phyloP scores from a whole-genome alignment of 2,329 filamentous ascomycete species.

The Myrmaecium sp. region DNA sequence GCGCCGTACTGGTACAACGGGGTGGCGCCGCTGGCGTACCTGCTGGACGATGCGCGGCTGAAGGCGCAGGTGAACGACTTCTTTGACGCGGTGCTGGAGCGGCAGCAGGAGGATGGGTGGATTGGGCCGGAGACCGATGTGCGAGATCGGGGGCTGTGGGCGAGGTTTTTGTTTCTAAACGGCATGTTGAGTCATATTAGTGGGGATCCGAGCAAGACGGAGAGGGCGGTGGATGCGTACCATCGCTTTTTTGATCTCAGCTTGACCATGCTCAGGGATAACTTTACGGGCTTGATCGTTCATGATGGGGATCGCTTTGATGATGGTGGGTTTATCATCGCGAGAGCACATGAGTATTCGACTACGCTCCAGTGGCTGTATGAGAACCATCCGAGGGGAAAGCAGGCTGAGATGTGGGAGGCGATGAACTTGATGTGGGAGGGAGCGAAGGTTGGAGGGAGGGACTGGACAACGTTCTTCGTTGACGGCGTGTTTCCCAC shows the following conservation, averaged over 20 bases:
- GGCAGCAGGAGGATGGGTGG: constrained; percentile 39
- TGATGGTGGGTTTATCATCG: constrained; percentile 2
- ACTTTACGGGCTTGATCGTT: constrained; percentile 33
- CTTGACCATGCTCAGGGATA: constrained; percentile 37
- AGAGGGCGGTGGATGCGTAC: constrained; percentile 31
- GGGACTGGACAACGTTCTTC: constrained; percentile 20
- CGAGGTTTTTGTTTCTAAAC: constrained; percentile 32
- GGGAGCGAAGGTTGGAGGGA: constrained; percentile 10
- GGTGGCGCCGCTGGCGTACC: constrained; percentile 38
- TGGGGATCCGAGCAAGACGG: constrained; percentile 26
- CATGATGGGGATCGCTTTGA: constrained; percentile 21
- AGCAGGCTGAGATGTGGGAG: constrained; percentile 16
- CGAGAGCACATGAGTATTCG: constrained; percentile 24
- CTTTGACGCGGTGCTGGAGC: constrained; percentile 30
- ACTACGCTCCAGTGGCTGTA: constrained; percentile 32
- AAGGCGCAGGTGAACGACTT: constrained; percentile 31
- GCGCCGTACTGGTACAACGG: constrained; percentile 44
- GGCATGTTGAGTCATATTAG: constrained; percentile 35
- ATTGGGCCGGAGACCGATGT: constrained; percentile 35
- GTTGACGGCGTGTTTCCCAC: constrained; percentile 16
- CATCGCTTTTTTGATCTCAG: constrained; percentile 33
- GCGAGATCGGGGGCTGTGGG: constrained; percentile 34
- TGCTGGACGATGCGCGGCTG: constrained; percentile 30
- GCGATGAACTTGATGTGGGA: constrained; percentile 24
- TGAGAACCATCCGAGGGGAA: constrained; percentile 11